Conservation (phyloP, 352 stramenopile species). For the Blastocystis sp. region DNA sequence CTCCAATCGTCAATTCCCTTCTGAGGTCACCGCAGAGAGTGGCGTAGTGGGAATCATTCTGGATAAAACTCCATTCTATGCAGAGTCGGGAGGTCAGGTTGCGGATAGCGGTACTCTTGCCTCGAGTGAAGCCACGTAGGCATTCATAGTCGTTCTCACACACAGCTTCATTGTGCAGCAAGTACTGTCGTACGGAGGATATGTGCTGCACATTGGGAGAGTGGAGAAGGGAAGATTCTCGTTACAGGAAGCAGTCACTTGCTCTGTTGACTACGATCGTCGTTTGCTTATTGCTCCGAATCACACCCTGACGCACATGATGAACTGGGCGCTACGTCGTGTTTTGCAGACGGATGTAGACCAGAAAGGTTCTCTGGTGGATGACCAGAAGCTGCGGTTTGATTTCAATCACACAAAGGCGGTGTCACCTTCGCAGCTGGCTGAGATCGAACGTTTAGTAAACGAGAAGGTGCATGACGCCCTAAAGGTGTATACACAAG, state of each 20-base stretch:
- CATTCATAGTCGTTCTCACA: neutral
- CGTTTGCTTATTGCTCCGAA: slow-evolving; percentile 88
- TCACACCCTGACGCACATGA: slow-evolving; percentile 98
- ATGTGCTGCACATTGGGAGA: slow-evolving; percentile 86
- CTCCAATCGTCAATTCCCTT: slow-evolving; percentile 73
- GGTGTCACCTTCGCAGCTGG: slow-evolving; percentile 82
- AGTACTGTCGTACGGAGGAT: slow-evolving; percentile 80
- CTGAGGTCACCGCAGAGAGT: slow-evolving; percentile 72
- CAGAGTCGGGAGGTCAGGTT: slow-evolving; percentile 89
- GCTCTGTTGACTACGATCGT: slow-evolving; percentile 86
- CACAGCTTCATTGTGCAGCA: neutral
- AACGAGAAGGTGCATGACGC: slow-evolving; percentile 66
- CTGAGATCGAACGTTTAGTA: slow-evolving; percentile 74
- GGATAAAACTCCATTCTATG: slow-evolving; percentile 94
- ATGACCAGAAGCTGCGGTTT: slow-evolving; percentile 92
- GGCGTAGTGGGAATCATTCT: slow-evolving; percentile 85
- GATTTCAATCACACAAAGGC: slow-evolving; percentile 94
- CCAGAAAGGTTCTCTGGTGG: slow-evolving; percentile 91
- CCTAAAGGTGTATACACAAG: slow-evolving; percentile 78
- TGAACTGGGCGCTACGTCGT: slow-evolving; percentile 92
- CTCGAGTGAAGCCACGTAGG: slow-evolving; percentile 63
- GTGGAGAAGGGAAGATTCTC: slow-evolving; percentile 68
- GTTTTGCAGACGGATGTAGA: slow-evolving; percentile 86
- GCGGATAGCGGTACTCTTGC: slow-evolving; percentile 82
- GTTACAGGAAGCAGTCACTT: slow-evolving; percentile 78